Evolutionary conservation across 192 early-diverging fungal species (phyloP), one percentile per base, ranked within the genome.

Genomic region (Backusella sp.): DNA sequence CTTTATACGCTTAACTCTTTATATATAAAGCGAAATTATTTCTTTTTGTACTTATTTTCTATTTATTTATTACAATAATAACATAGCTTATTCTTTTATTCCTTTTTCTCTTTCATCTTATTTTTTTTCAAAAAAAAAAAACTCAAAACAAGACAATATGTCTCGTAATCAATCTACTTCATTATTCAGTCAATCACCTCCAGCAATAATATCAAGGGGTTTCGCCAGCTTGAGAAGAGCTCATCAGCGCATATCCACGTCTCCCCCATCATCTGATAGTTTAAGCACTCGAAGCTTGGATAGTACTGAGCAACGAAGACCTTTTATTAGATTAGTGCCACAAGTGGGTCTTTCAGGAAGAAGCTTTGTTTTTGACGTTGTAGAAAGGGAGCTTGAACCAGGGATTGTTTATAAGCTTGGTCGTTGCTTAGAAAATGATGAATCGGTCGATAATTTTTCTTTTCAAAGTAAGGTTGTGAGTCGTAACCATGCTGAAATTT

Each of bases 391-490:
- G 21, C 88, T 94, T 1, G 79, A 84, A 4, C 87, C 90, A 69
- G 85, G 84, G 71, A 86, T 85, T 32, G 56, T 87, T 4, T 82
- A 93, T 36, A 92, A 92, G 75, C 91, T 94, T 68, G 92, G 92
- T 3, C 85, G 93, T 56, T 93, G 92, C 77, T 92, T 91, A 2
- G 92, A 94, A 73, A 88, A 87, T 75, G 85, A 88, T 23, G 49
- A 73, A 17, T 56, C 79, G 66, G 82, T 80, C 78, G 92, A 93
- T 80, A 85, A 90, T 26, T 88, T 95, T 49, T 92, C 92, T 37
- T 95, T 95, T 86, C 91, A 93, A 82, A 92, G 90, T 84, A 99
- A 99, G 81, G 97, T 99, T 62, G 97, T 98, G 6, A 92, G 90
- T 67, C 88, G 97, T 46, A 91, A 88, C 73, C 97, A 99, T 74